Percentiles rank a stretch among this genome's conserved stretches.
phyloP scores from a whole-genome alignment of 208 protist genomes.

The Wallacemonas rigidus region DNA sequence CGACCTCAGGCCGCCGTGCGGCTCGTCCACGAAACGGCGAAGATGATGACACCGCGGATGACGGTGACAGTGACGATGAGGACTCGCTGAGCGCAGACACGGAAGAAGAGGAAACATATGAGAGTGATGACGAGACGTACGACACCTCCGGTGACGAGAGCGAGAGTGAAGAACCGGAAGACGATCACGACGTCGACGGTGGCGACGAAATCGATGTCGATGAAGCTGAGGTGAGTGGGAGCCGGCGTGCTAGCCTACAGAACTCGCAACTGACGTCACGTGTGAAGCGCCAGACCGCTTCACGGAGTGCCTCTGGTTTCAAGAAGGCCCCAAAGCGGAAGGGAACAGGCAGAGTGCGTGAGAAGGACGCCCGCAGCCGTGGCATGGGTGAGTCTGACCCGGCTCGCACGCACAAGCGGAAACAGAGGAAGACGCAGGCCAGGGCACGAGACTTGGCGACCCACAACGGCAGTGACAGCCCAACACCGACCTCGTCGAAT shows the following conservation, averaged over 20 bases:
- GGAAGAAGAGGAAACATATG: neutral
- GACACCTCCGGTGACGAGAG: neutral
- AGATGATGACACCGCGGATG: neutral
- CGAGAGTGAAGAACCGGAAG: neutral
- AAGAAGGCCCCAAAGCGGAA: neutral
- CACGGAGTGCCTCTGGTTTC: neutral
- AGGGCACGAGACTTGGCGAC: too few species aligned
- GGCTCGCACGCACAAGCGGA: too few species aligned
- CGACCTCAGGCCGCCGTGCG: neutral
- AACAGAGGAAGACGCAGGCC: too few species aligned
- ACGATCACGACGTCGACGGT: neutral
- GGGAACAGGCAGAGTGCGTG: too few species aligned
- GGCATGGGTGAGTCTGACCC: too few species aligned
- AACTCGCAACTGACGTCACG: neutral
- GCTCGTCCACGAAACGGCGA: neutral
- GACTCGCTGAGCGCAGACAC: neutral
- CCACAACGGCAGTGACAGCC: neutral
- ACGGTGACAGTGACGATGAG: neutral
- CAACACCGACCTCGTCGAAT: slow-evolving; percentile 4
- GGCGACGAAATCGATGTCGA: neutral
- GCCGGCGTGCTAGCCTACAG: neutral
- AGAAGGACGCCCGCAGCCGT: too few species aligned
- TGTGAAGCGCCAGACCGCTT: too few species aligned
- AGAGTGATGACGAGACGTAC: neutral
- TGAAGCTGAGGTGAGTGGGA: neutral